Evolutionary conservation across 2,329 filamentous ascomycete genomes (phyloP).

Genomic region (Metarhizium guizhouense): DNA sequence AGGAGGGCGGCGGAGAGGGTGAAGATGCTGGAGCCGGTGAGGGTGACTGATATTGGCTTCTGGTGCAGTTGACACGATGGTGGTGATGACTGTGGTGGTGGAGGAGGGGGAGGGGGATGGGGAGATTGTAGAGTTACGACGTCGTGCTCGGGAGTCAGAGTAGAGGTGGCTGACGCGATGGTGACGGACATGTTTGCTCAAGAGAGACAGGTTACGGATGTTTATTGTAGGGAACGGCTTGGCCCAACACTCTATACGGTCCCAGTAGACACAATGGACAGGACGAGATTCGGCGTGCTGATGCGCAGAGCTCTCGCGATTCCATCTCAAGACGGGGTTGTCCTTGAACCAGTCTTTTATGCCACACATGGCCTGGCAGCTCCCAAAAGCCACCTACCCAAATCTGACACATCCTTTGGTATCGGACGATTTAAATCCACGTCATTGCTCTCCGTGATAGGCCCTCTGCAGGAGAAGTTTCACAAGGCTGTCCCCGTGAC

Average conservation of each 20-base stretch:
- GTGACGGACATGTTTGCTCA: slow-evolving; percentile 3
- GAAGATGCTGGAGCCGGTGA: slow-evolving; percentile 41
- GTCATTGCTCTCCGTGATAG: background rate
- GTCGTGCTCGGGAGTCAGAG: background rate
- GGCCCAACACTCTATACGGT: background rate
- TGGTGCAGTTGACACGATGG: slow-evolving; percentile 28
- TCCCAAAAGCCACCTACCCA: background rate
- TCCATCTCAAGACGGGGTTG: background rate
- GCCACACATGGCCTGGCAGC: background rate
- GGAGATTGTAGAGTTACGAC: background rate
- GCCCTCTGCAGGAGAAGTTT: background rate
- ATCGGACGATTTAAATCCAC: background rate
- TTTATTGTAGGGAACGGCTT: background rate
- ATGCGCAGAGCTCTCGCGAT: background rate
- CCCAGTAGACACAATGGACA: background rate
- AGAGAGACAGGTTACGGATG: background rate
- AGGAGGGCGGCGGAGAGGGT: slow-evolving; percentile 36
- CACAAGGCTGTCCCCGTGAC: background rate
- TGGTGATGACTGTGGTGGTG: background rate
- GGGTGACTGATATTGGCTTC: slow-evolving; percentile 42
- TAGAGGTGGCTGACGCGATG: background rate
- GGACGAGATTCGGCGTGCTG: background rate
- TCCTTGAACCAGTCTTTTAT: background rate
- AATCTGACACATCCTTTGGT: background rate
- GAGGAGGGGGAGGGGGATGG: background rate